phyloP scores from a whole-genome alignment of 495 filamentous ascomycete species.

The Apiosordaria backusii region DNA sequence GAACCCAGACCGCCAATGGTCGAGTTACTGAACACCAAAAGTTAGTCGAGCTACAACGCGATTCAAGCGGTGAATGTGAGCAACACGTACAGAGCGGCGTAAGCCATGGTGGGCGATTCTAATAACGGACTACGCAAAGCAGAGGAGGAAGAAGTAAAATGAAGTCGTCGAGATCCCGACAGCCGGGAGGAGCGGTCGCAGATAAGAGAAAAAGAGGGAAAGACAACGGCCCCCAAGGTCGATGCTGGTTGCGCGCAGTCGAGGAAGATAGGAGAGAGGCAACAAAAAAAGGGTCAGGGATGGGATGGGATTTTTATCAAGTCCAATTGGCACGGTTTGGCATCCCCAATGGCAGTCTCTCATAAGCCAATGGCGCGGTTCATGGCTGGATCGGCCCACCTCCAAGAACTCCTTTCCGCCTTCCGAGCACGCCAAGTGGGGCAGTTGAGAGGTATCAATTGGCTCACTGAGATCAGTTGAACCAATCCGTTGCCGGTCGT shows the following conservation, averaged over 20 bases:
- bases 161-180: not conserved
- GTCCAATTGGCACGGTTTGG: slow-evolving; percentile 2
- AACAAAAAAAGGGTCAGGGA: slow-evolving; percentile 16
- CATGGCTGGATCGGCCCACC: slow-evolving; percentile 33
- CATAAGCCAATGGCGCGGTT: slow-evolving; percentile 13
- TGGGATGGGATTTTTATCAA: slow-evolving; percentile 28
- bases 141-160: slow-evolving; percentile 6
- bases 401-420: slow-evolving; percentile 23
- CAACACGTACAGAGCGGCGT: slow-evolving; percentile 36
- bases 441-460: slow-evolving; percentile 2
- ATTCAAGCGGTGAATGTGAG: not conserved
- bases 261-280: slow-evolving; percentile 13
- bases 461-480: slow-evolving; percentile 15
- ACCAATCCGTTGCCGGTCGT: slow-evolving; percentile 10
- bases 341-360: slow-evolving; percentile 2
- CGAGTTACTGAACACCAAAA: slow-evolving; percentile 30
- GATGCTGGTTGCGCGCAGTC: slow-evolving; percentile 15
- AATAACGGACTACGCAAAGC: not conserved
- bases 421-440: slow-evolving; percentile 29
- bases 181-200: not conserved
- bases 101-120: slow-evolving; percentile 36
- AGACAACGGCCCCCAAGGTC: slow-evolving; percentile 11
- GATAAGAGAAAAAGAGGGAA: slow-evolving; percentile 9
- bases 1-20: slow-evolving; percentile 49
- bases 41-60: slow-evolving; percentile 17